Evolutionary conservation across 176 grass and related monocot genomes (phyloP), one percentile per base, ranked within the genome.

Genomic region (Triticum monococcum): DNA sequence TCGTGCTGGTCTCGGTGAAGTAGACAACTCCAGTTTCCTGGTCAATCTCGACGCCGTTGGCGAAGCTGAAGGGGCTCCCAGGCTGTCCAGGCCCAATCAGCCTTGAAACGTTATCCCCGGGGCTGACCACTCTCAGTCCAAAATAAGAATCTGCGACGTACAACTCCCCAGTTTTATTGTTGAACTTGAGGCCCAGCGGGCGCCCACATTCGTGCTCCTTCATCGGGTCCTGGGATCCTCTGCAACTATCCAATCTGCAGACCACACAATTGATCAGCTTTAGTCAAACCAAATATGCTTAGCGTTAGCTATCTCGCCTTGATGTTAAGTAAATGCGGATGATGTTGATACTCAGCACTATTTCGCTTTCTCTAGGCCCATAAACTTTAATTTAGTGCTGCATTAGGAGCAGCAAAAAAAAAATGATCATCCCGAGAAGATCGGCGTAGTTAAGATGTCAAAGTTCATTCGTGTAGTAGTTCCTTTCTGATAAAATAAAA

Each of bases 21-120:
- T 94, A 98, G 74, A 98, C 60, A 5, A 60, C 50, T 40, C 92
- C 95, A 0, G 66, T 94, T 25, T 79, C 50, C 0, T 88, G 77
- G 93, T 98, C 88, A 12, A 98, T 82, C 43, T 98, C 97, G 7
- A 98, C 18, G 7, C 92, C 61, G 8, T 98, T 96, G 37, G 92
- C 83, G 43, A 98, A 94, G 30, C 75, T 75, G 77, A 96, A 86
- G 3, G 81, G 41, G 56, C 71, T 45, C 0, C 26, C 83, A 9
- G 77, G 73, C 14, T 89, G 69, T 61, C 84, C 20, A 14, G 74
- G 83, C 3, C 85, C 45, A 61, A 98, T 25, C 18, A 81, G 59
- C 28, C 70, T 86, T 9, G 93, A 89, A 16, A 88, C 64, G 1
- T 79, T 86, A 5, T 88, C 87, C 1, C 8, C 75, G 0, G 68